Evolutionary conservation across 345 rosid genomes (phyloP), one percentile per base, ranked within the genome.

Genomic region (Streptanthus diversifolius): DNA sequence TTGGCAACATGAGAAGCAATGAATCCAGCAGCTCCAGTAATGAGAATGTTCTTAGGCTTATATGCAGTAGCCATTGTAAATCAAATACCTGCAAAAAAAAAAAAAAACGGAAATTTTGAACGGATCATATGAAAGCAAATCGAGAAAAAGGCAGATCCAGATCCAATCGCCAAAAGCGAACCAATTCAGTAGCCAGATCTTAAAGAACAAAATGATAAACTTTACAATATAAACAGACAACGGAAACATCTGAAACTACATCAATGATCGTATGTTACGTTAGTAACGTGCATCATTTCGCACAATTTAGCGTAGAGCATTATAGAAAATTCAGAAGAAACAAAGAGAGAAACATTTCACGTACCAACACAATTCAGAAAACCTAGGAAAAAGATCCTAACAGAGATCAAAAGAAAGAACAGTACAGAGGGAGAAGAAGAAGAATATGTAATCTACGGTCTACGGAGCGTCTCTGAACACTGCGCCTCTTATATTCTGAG

Each of bases 11-110:
- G 88, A 1, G 88, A 87, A 12, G 85, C 87, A 63, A 87, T 85
- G 71, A 87, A 87, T 35, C 91, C 91, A 25, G 91, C 87, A 32
- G 91, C 88, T 17, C 91, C 91, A 6, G 88, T 87, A 43, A 87
- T 80, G 27, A 87, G 85, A 77, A 87, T 87, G 72, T 76, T 82
- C 77, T 70, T 83, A 5, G 90, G 88, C 29, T 75, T 66, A 82
- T 83, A 83, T 1, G 83, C 39, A 21, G 75, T 77, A 30, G 14
- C 79, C 79, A 71, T 77, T 22, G 54, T 17, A 59, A 15, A 62
- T 61, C 40, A 68, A 39, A 32, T 27, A 19, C 37, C 76, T 77
- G 63, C 72, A 70, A 55, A 22, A 68, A 48, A n/a, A 13, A 66
- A 5, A 10, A 29, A 54, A 8, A 33, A 25, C 11, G 9, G 64